Percentiles rank a stretch among this genome's conserved stretches.
Evolutionary conservation across 345 rosid species (phyloP).

Genomic region (Gossypium rotundifolium): DNA sequence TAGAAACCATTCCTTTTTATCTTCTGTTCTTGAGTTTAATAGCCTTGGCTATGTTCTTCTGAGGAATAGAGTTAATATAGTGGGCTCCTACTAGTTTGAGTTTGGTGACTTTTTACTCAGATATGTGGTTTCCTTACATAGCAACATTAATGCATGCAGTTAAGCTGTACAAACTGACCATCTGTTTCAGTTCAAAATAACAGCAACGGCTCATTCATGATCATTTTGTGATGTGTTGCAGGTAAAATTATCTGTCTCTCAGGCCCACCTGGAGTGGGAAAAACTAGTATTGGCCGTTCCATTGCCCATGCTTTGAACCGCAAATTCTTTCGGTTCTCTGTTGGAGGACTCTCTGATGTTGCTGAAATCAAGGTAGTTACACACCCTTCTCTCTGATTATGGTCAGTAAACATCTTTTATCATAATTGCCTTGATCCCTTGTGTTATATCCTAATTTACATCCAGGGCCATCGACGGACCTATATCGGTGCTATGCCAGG

Average conservation of each 20-base stretch:
- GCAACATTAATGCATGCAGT: background rate
- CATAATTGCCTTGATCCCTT: background rate
- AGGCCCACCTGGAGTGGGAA: conserved; percentile 99
- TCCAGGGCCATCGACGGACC: conserved; percentile 97
- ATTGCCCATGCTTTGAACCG: conserved; percentile 95
- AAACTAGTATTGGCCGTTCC: conserved; percentile 98
- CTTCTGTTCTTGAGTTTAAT: background rate
- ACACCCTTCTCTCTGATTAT: conserved; percentile 4
- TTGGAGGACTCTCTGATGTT: conserved; percentile 96
- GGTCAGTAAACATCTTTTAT: background rate
- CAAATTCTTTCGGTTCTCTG: conserved; percentile 92
- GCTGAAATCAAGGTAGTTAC: conserved; percentile 92
- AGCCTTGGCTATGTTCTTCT: background rate
- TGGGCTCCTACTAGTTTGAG: background rate
- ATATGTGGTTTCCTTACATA: background rate
- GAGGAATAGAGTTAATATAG: background rate
- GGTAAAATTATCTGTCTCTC: conserved; percentile 98
- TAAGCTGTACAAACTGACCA: background rate
- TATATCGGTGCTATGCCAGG: conserved; percentile 99
- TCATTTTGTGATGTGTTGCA: conserved; percentile 28
- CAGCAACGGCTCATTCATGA: conserved; percentile 12
- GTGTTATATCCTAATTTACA: conserved; percentile 17
- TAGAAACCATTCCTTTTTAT: background rate
- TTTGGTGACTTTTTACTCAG: background rate
- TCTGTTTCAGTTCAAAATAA: background rate